phyloP scores from a whole-genome alignment of 2,329 filamentous ascomycete genomes.

The Curvularia sp. region DNA sequence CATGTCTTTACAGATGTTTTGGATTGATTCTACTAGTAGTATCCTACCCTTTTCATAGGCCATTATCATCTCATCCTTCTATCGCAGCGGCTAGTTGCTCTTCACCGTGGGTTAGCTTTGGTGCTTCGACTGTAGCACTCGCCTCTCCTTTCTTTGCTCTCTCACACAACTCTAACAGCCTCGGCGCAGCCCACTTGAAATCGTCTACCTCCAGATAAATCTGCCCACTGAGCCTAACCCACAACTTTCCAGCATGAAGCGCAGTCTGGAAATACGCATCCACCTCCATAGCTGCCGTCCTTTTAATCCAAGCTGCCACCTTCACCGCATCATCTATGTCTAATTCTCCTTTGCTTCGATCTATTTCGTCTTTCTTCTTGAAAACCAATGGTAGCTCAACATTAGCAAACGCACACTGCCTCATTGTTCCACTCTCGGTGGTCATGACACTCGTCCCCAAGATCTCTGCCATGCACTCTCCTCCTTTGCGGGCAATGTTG shows the following conservation, averaged over 20 bases:
- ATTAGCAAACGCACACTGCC: background rate
- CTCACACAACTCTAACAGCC: background rate
- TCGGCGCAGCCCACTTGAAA: background rate
- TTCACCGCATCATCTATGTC: background rate
- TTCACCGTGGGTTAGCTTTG: background rate
- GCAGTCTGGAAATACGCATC: constrained; percentile 2
- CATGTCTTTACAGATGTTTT: no score
- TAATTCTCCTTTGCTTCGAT: background rate
- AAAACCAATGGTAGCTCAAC: background rate
- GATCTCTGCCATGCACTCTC: background rate
- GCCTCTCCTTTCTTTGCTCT: background rate
- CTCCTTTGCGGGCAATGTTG: background rate
- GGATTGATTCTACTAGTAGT: no score
- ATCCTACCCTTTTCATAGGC: no score
- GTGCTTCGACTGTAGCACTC: background rate
- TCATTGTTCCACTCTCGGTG: background rate
- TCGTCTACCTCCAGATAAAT: background rate
- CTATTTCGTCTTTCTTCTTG: background rate
- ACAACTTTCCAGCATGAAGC: background rate
- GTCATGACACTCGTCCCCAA: background rate
- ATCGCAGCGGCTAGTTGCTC: background rate
- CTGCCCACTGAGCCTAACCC: background rate
- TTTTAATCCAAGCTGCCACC: background rate
- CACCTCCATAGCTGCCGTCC: background rate
- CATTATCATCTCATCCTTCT: background rate